phyloP scores from a whole-genome alignment of 495 filamentous ascomycete genomes.

The Cercophora sp. region DNA sequence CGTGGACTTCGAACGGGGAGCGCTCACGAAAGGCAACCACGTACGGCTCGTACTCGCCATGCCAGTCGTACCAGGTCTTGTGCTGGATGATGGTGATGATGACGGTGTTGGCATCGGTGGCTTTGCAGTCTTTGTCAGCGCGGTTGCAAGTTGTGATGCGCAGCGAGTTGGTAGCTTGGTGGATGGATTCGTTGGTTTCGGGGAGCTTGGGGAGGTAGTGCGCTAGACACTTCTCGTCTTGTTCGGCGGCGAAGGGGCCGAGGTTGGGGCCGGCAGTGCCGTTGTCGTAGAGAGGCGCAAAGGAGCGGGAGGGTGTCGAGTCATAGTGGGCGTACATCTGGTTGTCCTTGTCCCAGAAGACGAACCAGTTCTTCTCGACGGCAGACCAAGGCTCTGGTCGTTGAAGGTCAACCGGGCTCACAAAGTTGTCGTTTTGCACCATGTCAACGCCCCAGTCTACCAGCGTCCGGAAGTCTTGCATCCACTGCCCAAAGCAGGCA shows the following conservation, averaged over 20 bases:
- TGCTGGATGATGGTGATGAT: constrained; percentile 50
- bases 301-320: constrained; percentile 41
- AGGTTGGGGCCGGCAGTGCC: constrained; percentile 42
- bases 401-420: constrained; percentile 41
- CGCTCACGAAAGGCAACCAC: constrained; percentile 43
- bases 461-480: constrained; percentile 46
- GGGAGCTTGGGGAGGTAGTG: constrained; percentile 35
- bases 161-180: constrained; percentile 55
- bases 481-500: constrained; percentile 52
- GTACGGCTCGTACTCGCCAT: constrained; percentile 52
- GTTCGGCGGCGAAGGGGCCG: constrained; percentile 19
- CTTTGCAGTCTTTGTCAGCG: constrained; percentile 38
- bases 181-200: constrained; percentile 38
- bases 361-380: constrained; percentile 56
- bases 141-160: constrained; percentile 48
- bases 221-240: constrained; percentile 39
- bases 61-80: constrained; percentile 43
- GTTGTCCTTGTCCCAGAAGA: constrained; percentile 49
- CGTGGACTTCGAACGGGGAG: constrained; percentile 47
- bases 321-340: constrained; percentile 49
- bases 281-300: constrained; percentile 38
- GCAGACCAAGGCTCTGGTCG: constrained; percentile 34
- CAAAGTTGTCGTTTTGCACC: constrained; percentile 27
- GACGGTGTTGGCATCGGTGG: constrained; percentile 42
- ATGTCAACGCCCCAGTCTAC: constrained; percentile 36